Percentiles rank a stretch among this genome's conserved stretches.
These are phyloP conservation scores for Begonia masoniana DNA, from an alignment of 306 rosid species.

Conservation along the genomic window DNA sequence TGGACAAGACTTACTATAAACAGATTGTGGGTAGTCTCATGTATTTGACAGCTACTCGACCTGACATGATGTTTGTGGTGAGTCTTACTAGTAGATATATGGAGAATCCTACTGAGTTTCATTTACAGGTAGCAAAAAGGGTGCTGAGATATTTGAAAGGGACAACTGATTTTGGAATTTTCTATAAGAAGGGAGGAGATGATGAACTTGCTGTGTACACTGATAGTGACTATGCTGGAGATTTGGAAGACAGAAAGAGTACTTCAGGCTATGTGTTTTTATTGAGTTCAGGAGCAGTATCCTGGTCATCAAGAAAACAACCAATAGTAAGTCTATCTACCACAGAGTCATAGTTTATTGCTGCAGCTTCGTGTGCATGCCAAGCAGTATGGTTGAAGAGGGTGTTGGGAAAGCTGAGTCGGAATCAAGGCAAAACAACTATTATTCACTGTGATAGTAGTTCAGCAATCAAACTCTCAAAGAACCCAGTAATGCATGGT, in stretches of 20 bases:
- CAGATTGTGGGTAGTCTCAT: too few species aligned
- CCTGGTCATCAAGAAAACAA: neutral
- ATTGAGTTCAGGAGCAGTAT: neutral
- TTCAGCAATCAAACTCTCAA: too few species aligned
- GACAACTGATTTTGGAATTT: neutral
- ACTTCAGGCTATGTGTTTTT: neutral
- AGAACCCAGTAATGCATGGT: too few species aligned
- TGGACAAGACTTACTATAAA: too few species aligned
- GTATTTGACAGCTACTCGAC: neutral
- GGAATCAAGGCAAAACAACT: too few species aligned
- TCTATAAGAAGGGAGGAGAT: neutral
- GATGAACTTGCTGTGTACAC: neutral
- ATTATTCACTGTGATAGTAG: too few species aligned
- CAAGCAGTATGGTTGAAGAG: neutral
- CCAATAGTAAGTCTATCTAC: neutral
- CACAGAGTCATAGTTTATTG: neutral
- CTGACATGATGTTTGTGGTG: neutral
- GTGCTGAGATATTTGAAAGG: neutral
- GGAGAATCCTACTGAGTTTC: neutral
- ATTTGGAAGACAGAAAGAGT: neutral
- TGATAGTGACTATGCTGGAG: neutral
- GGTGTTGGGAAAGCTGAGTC: neutral
- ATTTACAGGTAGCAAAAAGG: neutral
- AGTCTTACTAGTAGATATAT: neutral
- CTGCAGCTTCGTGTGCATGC: neutral